phyloP scores from a whole-genome alignment of 108 stramenopile species.

The Epipyxis sp. region DNA sequence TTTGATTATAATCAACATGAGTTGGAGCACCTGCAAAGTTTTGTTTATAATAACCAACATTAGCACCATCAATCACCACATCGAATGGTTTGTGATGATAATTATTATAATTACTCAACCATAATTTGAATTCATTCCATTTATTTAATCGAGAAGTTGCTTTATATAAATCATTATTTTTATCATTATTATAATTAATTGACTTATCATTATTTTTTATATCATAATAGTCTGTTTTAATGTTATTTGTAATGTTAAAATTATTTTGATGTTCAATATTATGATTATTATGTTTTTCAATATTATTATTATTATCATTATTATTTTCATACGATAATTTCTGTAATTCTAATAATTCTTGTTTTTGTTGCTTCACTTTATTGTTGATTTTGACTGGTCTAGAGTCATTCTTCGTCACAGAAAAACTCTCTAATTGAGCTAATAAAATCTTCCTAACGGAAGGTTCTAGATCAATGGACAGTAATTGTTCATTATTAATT shows the following conservation, averaged over 20 bases:
- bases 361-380: constrained; percentile 9
- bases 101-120: constrained; percentile 20
- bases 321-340: no score
- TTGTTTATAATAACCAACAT: constrained; percentile 88
- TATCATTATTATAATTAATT: no score
- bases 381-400: background rate
- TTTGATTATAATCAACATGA: constrained; percentile 84
- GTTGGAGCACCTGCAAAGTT: constrained; percentile 72
- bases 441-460: background rate
- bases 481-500: background rate
- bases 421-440: background rate
- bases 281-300: no score
- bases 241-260: no score
- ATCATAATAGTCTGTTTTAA: no score
- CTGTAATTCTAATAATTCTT: no score
- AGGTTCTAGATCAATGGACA: background rate
- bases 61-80: constrained; percentile 91
- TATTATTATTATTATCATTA: no score
- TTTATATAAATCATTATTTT: no score
- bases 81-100: constrained; percentile 36
- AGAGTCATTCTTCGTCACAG: background rate
- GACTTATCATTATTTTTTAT: no score
- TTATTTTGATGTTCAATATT: no score
- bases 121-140: constrained; percentile 30
- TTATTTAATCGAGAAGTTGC: no score